Conservation (phyloP, 805 yeast species). For the Candida ipomoeae region DNA sequence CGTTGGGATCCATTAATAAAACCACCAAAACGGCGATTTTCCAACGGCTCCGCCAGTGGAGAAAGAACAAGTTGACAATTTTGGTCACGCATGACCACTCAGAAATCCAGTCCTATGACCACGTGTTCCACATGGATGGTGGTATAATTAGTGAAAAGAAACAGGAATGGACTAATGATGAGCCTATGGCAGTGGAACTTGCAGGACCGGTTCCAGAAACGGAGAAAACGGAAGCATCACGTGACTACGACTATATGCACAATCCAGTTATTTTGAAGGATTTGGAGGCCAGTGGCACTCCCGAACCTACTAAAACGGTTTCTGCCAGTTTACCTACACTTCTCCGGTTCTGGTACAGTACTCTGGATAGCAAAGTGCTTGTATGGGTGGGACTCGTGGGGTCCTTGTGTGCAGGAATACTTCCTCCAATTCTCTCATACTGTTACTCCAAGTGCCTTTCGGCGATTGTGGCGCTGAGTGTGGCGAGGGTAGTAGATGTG, state of each 20-base stretch:
- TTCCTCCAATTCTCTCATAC: conserved; percentile 75
- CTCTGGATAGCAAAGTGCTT: conserved; percentile 20
- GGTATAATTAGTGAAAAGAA: neutral
- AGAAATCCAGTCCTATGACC: conserved; percentile 55
- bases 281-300: neutral
- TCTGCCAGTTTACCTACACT: conserved; percentile 21
- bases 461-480: conserved; percentile 37
- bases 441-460: conserved; percentile 66
- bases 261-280: neutral
- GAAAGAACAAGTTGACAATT: conserved; percentile 70
- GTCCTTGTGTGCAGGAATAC: conserved; percentile 55
- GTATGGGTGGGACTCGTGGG: conserved; percentile 49
- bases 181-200: too few species aligned
- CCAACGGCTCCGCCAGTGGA: conserved; percentile 51
- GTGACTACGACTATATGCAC: neutral
- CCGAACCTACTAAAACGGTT: conserved; percentile 14
- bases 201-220: neutral
- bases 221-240: neutral
- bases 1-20: conserved; percentile 75
- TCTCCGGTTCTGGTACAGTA: conserved; percentile 21
- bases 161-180: neutral
- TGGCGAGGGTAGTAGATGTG: conserved; percentile 8
- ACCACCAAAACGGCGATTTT: conserved; percentile 44
- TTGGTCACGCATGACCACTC: conserved; percentile 73
- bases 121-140: conserved; percentile 52